Evolutionary conservation across 148 eudicot genomes (phyloP), one percentile per base, ranked within the genome.

Genomic region (Chenopodium berlandieri): DNA sequence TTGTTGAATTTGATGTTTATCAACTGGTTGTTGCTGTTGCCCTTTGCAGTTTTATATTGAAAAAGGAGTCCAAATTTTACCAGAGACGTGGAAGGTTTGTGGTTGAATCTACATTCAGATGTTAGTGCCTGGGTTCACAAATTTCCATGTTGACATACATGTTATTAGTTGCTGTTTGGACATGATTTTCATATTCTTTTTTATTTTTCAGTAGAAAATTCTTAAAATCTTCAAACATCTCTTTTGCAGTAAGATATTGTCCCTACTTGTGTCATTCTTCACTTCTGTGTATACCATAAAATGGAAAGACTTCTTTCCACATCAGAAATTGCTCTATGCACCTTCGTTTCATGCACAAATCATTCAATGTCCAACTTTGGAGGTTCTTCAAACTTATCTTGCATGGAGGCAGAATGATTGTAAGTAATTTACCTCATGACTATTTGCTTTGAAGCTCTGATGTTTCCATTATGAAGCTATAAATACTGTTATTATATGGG

Each of bases 341-440:
- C 97, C 97, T 81, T 88, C 94, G 56, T 95, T 95, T 87, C 90
- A 83, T 25, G 88, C 92, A 46, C 91, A 85, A 63, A 82, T 91
- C 37, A 85, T 93, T 68, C 83, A 76, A 52, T 95, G 97, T 88
- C 88, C 97, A 65, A 84, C 94, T 47, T 13, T 87, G 82, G 93
- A 86, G 80, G 93, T 95, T 85, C 92, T 95, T 85, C 97, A 91
- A 83, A 88, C 88, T 73, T 95, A 90, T 89, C 89, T 95, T 80
- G 81, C 86, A 40, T 95, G 99, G 99, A 90, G 94, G 88, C 99
- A 93, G 81, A 86, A 76, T 30, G 88, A 92, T 48, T 95, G 99
- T 93, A 85, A 90, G 97, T 83, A 69, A 54, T 46, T 72, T 60
- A 73, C 54, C 13, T 60, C 3, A 8, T 75, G 9, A 3, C 64